A percentile compares a stretch with the other conserved stretches of the same genome.
These are phyloP conservation scores for Populus euphratica DNA, from an alignment of 345 rosid species.

Conservation along the genomic window DNA sequence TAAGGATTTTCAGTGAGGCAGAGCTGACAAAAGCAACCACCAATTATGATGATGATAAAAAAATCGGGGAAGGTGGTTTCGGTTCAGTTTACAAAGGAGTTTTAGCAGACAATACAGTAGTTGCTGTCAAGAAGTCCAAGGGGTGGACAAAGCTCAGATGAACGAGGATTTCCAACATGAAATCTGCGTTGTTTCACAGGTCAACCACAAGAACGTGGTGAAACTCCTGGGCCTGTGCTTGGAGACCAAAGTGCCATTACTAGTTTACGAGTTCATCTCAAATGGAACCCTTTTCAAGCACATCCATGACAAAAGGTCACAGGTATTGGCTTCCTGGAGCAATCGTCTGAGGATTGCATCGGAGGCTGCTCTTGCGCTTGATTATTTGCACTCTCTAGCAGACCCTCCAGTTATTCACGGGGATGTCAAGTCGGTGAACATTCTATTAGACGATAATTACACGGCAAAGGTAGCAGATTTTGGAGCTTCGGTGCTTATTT, in stretches of 20 bases:
- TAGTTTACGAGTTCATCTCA: constrained; percentile 29
- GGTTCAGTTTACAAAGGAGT: constrained; percentile 29
- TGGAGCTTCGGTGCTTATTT: constrained; percentile 32
- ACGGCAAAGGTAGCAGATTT: constrained; percentile 36
- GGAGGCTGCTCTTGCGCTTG: constrained; percentile 35
- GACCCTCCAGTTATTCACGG: constrained; percentile 38
- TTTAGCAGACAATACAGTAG: background rate
- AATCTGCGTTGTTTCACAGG: constrained; percentile 25
- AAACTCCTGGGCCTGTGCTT: constrained; percentile 32
- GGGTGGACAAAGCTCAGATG: constrained; percentile 12
- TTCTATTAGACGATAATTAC: constrained; percentile 26
- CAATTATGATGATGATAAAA: constrained; percentile 7
- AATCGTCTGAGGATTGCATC: constrained; percentile 17
- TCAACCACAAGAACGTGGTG: constrained; percentile 35
- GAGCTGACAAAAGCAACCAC: constrained; percentile 29
- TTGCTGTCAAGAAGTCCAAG: constrained; percentile 25
- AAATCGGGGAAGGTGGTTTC: constrained; percentile 32
- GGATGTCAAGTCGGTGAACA: constrained; percentile 31
- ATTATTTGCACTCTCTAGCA: constrained; percentile 34
- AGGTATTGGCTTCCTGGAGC: constrained; percentile 14
- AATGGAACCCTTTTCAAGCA: constrained; percentile 26
- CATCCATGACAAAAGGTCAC: constrained; percentile 18
- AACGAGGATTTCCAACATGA: constrained; percentile 24
- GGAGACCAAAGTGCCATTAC: constrained; percentile 32
- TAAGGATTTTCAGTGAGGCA: constrained; percentile 26